These are phyloP conservation scores for Aureobasidium namibiae DNA, from an alignment of 2,329 filamentous ascomycete species.

Conservation along the genomic window DNA sequence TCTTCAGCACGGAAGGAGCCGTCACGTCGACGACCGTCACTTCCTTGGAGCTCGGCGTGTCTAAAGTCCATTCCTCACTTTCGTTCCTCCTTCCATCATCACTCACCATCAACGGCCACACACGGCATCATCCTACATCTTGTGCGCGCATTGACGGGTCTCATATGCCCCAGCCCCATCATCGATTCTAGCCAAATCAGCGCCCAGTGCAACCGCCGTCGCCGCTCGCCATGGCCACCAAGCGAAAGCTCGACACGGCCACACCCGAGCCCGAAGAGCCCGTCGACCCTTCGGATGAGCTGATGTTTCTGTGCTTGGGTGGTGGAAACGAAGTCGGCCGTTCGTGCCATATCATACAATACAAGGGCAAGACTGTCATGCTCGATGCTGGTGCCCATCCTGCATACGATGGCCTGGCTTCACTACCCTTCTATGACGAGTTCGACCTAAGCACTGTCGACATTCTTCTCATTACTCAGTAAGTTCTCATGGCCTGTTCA, in stretches of 20 bases:
- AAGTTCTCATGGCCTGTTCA: constrained; percentile 45
- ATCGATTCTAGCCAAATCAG: no score
- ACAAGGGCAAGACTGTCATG: constrained; percentile 99
- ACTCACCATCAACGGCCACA: neutral
- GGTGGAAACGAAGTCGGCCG: constrained; percentile 95
- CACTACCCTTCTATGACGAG: constrained; percentile 94
- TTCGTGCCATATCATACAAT: constrained; percentile 96
- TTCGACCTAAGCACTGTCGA: constrained; percentile 97
- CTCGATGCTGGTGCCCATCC: constrained; percentile 97
- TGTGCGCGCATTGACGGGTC: neutral
- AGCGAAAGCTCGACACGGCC: constrained; percentile 72
- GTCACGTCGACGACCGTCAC: neutral
- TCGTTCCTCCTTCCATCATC: neutral
- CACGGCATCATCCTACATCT: neutral
- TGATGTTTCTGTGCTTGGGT: constrained; percentile 87
- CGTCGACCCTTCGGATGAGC: constrained; percentile 85
- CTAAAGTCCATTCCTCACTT: neutral
- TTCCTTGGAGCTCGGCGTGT: neutral
- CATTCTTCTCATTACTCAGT: constrained; percentile 97
- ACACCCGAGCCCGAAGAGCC: constrained; percentile 67
- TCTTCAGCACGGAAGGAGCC: neutral
- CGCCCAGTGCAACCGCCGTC: neutral
- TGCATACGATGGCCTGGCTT: constrained; percentile 86
- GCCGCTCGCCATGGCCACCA: constrained; percentile 66
- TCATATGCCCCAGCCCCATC: no score